These are phyloP conservation scores for Lactuca saligna DNA, from an alignment of 129 eudicot genomes.

Conservation along the genomic window DNA sequence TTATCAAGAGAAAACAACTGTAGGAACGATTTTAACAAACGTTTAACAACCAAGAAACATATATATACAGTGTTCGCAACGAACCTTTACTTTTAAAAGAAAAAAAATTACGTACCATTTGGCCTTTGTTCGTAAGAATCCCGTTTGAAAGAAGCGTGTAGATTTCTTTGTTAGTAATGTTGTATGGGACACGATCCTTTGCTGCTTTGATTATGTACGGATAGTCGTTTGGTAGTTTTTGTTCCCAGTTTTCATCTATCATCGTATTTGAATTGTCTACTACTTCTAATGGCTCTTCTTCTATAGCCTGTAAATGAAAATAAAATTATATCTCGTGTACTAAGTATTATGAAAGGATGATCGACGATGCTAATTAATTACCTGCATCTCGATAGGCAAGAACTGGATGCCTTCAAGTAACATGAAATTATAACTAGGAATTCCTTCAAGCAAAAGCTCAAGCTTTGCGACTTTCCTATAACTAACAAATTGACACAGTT, in stretches of 20 bases:
- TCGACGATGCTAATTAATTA: not conserved
- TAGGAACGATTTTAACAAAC: not conserved
- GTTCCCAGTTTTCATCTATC: not conserved
- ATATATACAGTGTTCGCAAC: no score
- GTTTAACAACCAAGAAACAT: no score
- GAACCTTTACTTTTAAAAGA: no score
- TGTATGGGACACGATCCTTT: conserved; percentile 16
- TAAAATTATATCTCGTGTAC: not conserved
- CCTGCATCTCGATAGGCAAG: conserved; percentile 20
- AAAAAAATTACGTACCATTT: not conserved
- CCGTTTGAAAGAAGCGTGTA: conserved; percentile 27
- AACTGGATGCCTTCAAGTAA: conserved; percentile 23
- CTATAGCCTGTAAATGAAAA: not conserved
- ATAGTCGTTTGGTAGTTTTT: conserved; percentile 20
- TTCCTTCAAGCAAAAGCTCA: conserved; percentile 6
- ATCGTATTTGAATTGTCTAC: not conserved
- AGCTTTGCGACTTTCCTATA: conserved; percentile 19
- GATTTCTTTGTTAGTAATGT: conserved; percentile 13
- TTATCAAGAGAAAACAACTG: conserved; percentile 21
- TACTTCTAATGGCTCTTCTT: not conserved
- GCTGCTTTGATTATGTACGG: conserved; percentile 11
- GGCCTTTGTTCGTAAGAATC: conserved; percentile 23
- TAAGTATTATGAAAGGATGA: not conserved
- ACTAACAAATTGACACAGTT: conserved; percentile 14
- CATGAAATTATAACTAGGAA: not conserved